A percentile compares a stretch with the other conserved stretches of the same genome.
phyloP scores from a whole-genome alignment of 2,329 filamentous ascomycete species.

The Diaporthe ilicicola region DNA sequence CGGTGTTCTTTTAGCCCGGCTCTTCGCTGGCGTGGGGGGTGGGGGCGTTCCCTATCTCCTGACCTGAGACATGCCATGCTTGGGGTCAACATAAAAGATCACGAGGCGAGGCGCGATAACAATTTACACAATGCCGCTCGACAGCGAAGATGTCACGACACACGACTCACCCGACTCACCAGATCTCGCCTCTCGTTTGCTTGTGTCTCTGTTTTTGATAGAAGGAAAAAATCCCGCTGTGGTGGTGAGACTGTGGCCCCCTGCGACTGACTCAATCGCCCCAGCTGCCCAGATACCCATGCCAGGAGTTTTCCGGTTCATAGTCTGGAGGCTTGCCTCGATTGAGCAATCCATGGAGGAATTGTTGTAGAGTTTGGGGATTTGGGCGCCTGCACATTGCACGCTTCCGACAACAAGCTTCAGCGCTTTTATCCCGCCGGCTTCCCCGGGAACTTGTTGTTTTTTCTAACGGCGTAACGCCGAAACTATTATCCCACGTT shows the following conservation, averaged over 20 bases:
- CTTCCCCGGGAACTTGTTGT: too few species aligned
- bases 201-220: too few species aligned
- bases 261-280: conserved; percentile 11
- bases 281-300: neutral
- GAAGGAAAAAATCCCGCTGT: too few species aligned
- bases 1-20: neutral
- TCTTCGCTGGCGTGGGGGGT: neutral
- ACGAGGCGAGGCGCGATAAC: neutral
- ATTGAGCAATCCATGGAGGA: neutral
- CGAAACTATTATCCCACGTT: too few species aligned
- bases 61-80: neutral
- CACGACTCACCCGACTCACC: too few species aligned
- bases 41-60: neutral
- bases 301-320: neutral
- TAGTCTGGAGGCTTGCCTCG: neutral
- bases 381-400: too few species aligned
- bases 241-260: neutral
- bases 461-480: too few species aligned
- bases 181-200: neutral
- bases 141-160: neutral
- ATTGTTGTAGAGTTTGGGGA: too few species aligned
- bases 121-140: neutral
- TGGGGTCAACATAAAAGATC: neutral
- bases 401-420: too few species aligned
- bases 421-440: too few species aligned